These are phyloP conservation scores for Mariannaea sp. DNA, from an alignment of 2,329 filamentous ascomycete genomes.

Conservation along the genomic window DNA sequence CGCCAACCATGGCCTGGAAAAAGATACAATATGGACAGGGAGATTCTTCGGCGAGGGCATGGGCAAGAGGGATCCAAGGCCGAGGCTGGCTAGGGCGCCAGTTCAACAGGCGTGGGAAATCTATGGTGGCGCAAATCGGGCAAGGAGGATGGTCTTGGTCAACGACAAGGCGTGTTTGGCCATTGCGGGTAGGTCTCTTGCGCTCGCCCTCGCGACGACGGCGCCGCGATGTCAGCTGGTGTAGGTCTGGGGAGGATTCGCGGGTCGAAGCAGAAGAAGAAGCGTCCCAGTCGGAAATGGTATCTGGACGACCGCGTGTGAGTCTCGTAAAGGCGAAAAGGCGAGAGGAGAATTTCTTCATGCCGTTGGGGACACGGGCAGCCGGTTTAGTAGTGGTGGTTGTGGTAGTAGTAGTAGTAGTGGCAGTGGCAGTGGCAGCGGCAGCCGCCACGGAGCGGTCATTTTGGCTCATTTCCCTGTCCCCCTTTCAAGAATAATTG, in stretches of 20 bases:
- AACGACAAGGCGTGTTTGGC: conserved; percentile 37
- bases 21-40: conserved; percentile 47
- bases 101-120: conserved; percentile 44
- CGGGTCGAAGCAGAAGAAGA: conserved; percentile 27
- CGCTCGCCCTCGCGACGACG: conserved; percentile 28
- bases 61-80: conserved; percentile 45
- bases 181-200: conserved; percentile 36
- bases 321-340: conserved; percentile 43
- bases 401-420: too few relatives aligned
- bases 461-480: conserved; percentile 35
- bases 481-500: neutral
- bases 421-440: conserved; percentile 27
- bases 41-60: conserved; percentile 38
- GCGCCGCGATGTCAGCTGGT: conserved; percentile 43
- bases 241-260: conserved; percentile 40
- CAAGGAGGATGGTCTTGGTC: conserved; percentile 39
- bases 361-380: conserved; percentile 26
- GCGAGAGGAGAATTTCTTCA: conserved; percentile 45
- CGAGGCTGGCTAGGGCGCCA: conserved; percentile 44
- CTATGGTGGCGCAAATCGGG: conserved; percentile 42
- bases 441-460: conserved; percentile 31
- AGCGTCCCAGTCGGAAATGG: conserved; percentile 29
- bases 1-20: conserved; percentile 44
- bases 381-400: conserved; percentile 28
- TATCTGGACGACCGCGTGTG: conserved; percentile 35